A percentile compares a stretch with the other conserved stretches of the same genome.
Conservation (phyloP, 2,329 filamentous ascomycete genomes). For the Corynespora cassiicola region DNA sequence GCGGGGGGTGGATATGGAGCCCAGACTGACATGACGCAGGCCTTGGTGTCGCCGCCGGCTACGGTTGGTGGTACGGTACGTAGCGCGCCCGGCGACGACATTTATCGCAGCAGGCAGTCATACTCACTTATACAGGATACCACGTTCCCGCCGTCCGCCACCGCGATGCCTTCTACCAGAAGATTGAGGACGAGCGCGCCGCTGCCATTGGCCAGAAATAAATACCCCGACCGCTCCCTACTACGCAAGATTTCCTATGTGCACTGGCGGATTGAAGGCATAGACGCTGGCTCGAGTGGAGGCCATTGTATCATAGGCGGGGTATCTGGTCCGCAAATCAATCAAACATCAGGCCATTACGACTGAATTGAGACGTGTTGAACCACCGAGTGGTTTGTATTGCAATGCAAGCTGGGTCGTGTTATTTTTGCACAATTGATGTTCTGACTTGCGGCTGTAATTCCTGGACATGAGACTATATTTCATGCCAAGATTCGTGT, state of each 20-base stretch:
- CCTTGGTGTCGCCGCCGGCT: constrained; percentile 68
- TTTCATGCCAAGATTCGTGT: too few relatives aligned
- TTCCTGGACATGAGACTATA: too few relatives aligned
- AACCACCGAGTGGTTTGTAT: too few relatives aligned
- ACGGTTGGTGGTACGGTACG: constrained; percentile 72
- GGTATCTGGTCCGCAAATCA: too few relatives aligned
- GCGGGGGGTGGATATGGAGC: too few relatives aligned
- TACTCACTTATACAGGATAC: constrained; percentile 56
- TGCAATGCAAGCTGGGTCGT: too few relatives aligned
- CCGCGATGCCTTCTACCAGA: constrained; percentile 69
- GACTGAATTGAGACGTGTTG: too few relatives aligned
- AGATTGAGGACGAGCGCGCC: constrained; percentile 68
- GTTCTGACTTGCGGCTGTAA: too few relatives aligned
- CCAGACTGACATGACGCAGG: too few relatives aligned
- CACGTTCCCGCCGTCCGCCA: constrained; percentile 69
- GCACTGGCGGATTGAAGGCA: constrained; percentile 23
- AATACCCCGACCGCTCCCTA: constrained; percentile 15
- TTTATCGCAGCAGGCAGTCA: neutral
- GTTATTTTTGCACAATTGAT: too few relatives aligned
- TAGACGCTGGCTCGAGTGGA: constrained; percentile 30
- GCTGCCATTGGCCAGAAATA: constrained; percentile 50
- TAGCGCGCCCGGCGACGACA: constrained; percentile 32
- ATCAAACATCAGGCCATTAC: too few relatives aligned
- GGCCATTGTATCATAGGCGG: constrained; percentile 40
- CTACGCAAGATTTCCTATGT: constrained; percentile 35